Percentiles rank a stretch among this genome's conserved stretches.
phyloP scores from a whole-genome alignment of 129 eudicot species.

The Flaveria ramosissima region DNA sequence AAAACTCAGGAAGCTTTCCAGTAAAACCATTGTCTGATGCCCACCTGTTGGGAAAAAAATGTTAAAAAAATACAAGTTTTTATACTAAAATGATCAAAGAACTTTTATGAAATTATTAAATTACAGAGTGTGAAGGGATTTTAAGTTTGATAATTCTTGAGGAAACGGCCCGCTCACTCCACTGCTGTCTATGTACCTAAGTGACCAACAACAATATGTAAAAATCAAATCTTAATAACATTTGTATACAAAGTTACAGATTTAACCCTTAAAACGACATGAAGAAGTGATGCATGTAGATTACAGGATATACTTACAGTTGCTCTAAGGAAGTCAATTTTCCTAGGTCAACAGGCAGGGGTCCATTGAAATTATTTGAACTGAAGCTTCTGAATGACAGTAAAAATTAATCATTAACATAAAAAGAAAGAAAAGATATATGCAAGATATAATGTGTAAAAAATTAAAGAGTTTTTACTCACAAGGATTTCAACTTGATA shows the following conservation, averaged over 20 bases:
- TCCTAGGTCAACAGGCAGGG: slow-evolving; percentile 55
- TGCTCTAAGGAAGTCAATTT: slow-evolving; percentile 61
- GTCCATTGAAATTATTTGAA: slow-evolving; percentile 63
- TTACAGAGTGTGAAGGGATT: slow-evolving; percentile 60
- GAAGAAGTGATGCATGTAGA: background rate
- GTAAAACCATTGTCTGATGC: slow-evolving; percentile 70
- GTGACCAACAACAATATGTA: slow-evolving; percentile 15
- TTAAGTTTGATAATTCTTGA: slow-evolving; percentile 61
- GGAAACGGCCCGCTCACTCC: slow-evolving; percentile 74
- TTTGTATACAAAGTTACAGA: background rate
- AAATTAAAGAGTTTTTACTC: slow-evolving; percentile 32
- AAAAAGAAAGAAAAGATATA: background rate
- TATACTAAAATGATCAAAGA: slow-evolving; percentile 9
- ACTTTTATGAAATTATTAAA: slow-evolving; percentile 15
- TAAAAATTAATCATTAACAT: background rate
- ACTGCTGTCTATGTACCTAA: slow-evolving; percentile 76
- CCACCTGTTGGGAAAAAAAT: slow-evolving; percentile 47
- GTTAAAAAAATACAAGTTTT: background rate
- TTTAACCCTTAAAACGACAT: background rate
- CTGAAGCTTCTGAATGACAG: slow-evolving; percentile 56
- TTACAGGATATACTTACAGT: slow-evolving; percentile 49
- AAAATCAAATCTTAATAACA: background rate
- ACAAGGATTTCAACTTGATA: slow-evolving; percentile 59
- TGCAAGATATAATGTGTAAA: background rate
- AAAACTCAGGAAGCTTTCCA: slow-evolving; percentile 67